Evolutionary conservation across 352 stramenopile species (phyloP), one percentile per base, ranked within the genome.

Genomic region (Globisporangium paddicum): DNA sequence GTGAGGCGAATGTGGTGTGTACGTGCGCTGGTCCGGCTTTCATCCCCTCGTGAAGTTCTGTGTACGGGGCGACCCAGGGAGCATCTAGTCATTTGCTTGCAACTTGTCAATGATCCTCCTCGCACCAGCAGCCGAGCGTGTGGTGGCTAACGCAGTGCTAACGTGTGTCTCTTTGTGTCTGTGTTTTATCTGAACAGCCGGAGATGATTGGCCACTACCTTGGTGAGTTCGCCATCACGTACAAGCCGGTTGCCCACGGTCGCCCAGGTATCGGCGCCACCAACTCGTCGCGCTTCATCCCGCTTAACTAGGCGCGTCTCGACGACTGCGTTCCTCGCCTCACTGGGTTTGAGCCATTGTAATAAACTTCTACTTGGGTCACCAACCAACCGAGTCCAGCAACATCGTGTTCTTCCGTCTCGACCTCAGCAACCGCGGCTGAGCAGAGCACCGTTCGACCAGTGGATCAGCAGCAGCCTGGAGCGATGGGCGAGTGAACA

Each of bases 161-260:
- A 76, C 62, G 30, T 59, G 38, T 45, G 48, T 63, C 47, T 67
- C 41, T 44, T 16, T n/a, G n/a, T n/a, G n/a, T 54, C 18, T 41
- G 28, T 25, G 19, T 37, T 14, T 70, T 13, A 63, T 18, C 38
- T 48, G 42, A 38, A 44, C 64, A 94, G 88, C 95, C 97, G 30
- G 97, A 99, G 79, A 99, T 99, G 98, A 96, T 99, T 61, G 98
- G 97, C 63, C 97, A 99, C 92, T 99, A 99, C 86, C 90, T 99
- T 46, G 98, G 95, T 82, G 98, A 99, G 82, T 99, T 99, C 73
- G 98, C 96, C 68, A 99, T 99, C 84, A 98, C 97, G 35, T 95
- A 94, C 81, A 98, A 98, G 89, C 96, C 97, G 55, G 97, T 99
- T 49, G 90, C 95, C 72, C 96, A 99, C 86, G 96, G 97, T 85